phyloP scores from a whole-genome alignment of 805 yeast species.

The Cyberlindnera xishuangbannaensis region DNA sequence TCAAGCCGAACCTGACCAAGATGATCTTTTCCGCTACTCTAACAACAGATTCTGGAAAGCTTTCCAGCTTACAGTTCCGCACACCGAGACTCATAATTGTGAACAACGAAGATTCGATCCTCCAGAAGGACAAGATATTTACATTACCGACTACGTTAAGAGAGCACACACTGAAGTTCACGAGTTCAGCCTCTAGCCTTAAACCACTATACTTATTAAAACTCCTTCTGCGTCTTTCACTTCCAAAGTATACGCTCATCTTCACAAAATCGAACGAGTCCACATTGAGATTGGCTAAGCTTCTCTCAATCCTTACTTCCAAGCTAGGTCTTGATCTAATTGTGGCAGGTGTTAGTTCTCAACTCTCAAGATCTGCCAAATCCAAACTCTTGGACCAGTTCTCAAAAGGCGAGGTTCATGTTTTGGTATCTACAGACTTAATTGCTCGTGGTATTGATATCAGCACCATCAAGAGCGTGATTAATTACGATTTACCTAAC shows the following conservation, averaged over 20 bases:
- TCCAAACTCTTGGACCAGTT: slow-evolving; percentile 56
- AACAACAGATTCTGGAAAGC: slow-evolving; percentile 86
- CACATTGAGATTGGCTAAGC: slow-evolving; percentile 68
- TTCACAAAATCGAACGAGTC: slow-evolving; percentile 82
- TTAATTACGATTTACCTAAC: slow-evolving; percentile 87
- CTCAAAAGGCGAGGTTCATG: slow-evolving; percentile 41
- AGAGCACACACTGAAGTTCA: slow-evolving; percentile 35
- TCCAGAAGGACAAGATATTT: slow-evolving; percentile 48
- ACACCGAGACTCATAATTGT: slow-evolving; percentile 73
- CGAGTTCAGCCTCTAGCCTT: slow-evolving; percentile 36
- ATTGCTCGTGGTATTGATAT: slow-evolving; percentile 96
- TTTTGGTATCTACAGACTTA: slow-evolving; percentile 79
- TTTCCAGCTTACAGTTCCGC: slow-evolving; percentile 62
- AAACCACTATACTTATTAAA: slow-evolving; percentile 74
- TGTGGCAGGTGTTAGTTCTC: slow-evolving; percentile 51
- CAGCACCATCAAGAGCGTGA: slow-evolving; percentile 58
- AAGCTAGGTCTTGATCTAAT: slow-evolving; percentile 16
- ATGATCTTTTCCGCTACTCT: slow-evolving; percentile 89
- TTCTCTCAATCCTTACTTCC: slow-evolving; percentile 41
- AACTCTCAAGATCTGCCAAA: slow-evolving; percentile 48
- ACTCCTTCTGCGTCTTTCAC: slow-evolving; percentile 34
- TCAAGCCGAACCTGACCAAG: slow-evolving; percentile 41
- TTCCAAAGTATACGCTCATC: slow-evolving; percentile 42
- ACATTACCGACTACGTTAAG: slow-evolving; percentile 50
- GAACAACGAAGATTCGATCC: slow-evolving; percentile 41